Evolutionary conservation across 139 green algal genomes (phyloP), one percentile per base, ranked within the genome.

Genomic region (Yamagishiella unicocca): DNA sequence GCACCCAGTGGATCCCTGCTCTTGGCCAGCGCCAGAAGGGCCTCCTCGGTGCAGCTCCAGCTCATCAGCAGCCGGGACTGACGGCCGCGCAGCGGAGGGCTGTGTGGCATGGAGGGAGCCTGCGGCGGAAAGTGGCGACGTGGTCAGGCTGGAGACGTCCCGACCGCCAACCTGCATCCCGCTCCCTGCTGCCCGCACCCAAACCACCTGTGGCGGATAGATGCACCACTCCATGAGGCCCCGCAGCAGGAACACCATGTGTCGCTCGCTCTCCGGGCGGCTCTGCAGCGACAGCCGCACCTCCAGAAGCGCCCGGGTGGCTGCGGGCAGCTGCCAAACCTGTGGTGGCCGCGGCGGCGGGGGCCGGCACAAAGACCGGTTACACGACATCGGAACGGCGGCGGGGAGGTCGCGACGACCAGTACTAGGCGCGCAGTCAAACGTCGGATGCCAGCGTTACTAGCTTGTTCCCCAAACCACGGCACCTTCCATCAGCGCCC

Each of bases 211-310:
- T 1, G 93, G 93, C 14, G 94, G 94, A 87, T 96, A 96, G 38
- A 97, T 92, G 90, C 95, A 97, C 76, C 95, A 88, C 82, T 97
- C 93, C 92, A 96, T 95, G 2, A 96, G 72, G 0, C 91, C 93
- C 1, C 94, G 68, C 72, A 97, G 89, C 46, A 96, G 85, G 53
- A 94, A 95, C 5, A 93, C 83, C 66, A 89, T 71, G 8, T 90
- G 55, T 10, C 87, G 87, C 66, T 95, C 93, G 4, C 22, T 86
- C 66, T 93, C 88, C n/a, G 91, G 67, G 40, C 82, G 71, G 0
- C 46, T 73, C 22, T 83, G 37, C 40, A 94, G 87, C 84, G 61
- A 31, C 83, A 97, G 87, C 64, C 88, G 54, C 33, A 54, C 80
- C 45, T 96, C 91, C 76, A 98, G 87, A 19, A 93, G 64, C 2